Base-by-base conservation (phyloP, 1,284 basidiomycete genomes). In the Blastosporella zonata region DNA sequence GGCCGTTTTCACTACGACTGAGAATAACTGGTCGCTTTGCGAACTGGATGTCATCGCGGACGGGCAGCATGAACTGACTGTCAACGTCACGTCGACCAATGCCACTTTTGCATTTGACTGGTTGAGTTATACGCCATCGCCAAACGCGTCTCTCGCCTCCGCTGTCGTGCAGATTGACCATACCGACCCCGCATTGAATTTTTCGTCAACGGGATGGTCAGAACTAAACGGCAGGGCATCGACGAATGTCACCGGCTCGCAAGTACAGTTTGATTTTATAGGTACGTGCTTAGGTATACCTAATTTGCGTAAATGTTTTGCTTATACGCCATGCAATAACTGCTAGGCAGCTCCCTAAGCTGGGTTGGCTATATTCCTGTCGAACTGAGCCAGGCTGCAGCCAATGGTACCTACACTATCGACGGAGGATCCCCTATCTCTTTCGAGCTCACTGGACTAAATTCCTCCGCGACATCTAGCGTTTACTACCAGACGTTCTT, bases 351-450 rank as follows among this genome's bases (percentile, higher is more conserved):
- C 12, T 28, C 29, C 15, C 21, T 46, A 1, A 38, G 20, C 12
- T 46, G 44, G 35, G 25, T 46, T 29, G 43, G 43, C 2, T 37
- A 36, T 28, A 36, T 45, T 9, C 43, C 43, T 12, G 33, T 20
- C n/a, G 43, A 45, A 28, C 18, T 37, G 27, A 15, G 17, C 4
- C 15, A 35, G 6, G 33, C 18, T 25, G 3, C 43, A 13, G 31
- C 43, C 3, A 45, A 25, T 36, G 43, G 43, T 6, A 29, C 27
- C 17, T 45, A 36, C 23, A 21, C 34, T 12, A 18, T 45, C 18
- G 43, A 45, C 34, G 34, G 34, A 27, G 34, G 33, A n/a, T 15
- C 18, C 2, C 43, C 18, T 21, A 27, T 34, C 17, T 13, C 31
- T 2, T 45, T 36, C 29, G n/a, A 28, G 18, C 43, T 45, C 15